phyloP scores from a whole-genome alignment of 2,329 filamentous ascomycete species.

The Peltaster fructicola region DNA sequence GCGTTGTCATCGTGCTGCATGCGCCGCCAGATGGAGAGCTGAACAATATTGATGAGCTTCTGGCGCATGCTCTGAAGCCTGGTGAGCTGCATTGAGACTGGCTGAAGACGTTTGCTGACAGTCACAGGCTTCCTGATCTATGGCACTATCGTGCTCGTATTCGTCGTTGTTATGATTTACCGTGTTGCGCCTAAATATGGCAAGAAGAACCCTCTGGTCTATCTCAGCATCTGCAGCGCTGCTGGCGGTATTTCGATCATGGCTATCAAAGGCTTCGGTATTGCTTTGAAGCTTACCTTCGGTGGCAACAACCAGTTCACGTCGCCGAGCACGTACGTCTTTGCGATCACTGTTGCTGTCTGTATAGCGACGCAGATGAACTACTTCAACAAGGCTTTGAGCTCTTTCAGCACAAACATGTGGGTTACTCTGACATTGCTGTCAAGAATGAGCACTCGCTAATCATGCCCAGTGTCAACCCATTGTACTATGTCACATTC shows the following conservation, averaged over 20 bases:
- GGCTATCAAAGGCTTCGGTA: conserved; percentile 97
- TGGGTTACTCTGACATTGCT: conserved; percentile 32
- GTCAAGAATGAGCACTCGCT: not conserved
- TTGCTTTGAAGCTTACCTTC: conserved; percentile 88
- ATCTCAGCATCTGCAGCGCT: conserved; percentile 92
- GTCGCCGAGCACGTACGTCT: conserved; percentile 91
- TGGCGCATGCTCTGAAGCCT: conserved; percentile 77
- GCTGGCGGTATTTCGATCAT: conserved; percentile 96
- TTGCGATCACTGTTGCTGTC: conserved; percentile 78
- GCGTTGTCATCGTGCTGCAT: conserved; percentile 93
- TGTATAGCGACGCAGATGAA: conserved; percentile 99
- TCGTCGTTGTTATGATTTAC: conserved; percentile 92
- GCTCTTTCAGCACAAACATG: conserved; percentile 95
- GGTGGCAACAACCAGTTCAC: conserved; percentile 88
- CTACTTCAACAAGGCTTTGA: conserved; percentile 97
- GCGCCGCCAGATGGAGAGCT: conserved; percentile 89
- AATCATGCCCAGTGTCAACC: conserved; percentile 53
- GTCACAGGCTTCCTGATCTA: conserved; percentile 71
- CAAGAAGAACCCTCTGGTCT: conserved; percentile 89
- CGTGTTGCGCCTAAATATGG: conserved; percentile 75
- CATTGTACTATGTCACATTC: conserved; percentile 93
- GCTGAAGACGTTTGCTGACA: conserved; percentile 3
- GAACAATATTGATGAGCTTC: conserved; percentile 75
- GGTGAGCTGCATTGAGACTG: conserved; percentile 38
- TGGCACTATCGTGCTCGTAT: conserved; percentile 59